Evolutionary conservation across 164 flowering plant genomes (phyloP).

Genomic region (Vitis rupestris): DNA sequence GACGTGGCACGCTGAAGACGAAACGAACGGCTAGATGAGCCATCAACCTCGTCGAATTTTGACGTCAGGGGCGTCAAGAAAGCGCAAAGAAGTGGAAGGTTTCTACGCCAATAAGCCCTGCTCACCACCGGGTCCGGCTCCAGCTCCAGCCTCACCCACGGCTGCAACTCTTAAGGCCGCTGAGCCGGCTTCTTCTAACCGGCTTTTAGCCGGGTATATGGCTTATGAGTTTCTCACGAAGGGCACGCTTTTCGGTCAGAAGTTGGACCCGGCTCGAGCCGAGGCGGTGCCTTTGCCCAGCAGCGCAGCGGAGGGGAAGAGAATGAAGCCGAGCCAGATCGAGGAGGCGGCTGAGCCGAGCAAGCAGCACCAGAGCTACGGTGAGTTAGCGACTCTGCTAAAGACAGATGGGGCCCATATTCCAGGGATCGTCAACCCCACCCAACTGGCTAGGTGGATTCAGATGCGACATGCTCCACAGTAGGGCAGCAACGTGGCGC

Average conservation of each 20-base stretch:
- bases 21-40: conserved; percentile 28
- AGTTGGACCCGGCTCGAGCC: conserved; percentile 54
- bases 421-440: conserved; percentile 75
- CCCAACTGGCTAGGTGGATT: conserved; percentile 73
- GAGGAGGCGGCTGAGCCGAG: conserved; percentile 22
- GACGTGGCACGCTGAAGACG: conserved; percentile 36
- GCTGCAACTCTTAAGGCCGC: conserved; percentile 3
- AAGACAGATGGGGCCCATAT: conserved; percentile 71
- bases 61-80: conserved; percentile 48
- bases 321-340: conserved; percentile 8
- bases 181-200: conserved; percentile 36
- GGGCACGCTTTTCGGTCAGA: conserved; percentile 73
- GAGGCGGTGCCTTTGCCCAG: conserved; percentile 31
- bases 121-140: conserved; percentile 8
- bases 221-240: conserved; percentile 68
- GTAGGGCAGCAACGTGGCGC: conserved; percentile 7
- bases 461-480: conserved; percentile 36
- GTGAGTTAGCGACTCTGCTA: conserved; percentile 66
- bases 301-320: conserved; percentile 7
- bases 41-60: conserved; percentile 28
- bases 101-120: conserved; percentile 21
- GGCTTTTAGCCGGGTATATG: conserved; percentile 80
- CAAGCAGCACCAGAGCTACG: conserved; percentile 35
- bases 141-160: conserved; percentile 8
- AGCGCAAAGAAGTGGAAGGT: conserved; percentile 52